These are phyloP conservation scores for Posidonia australis DNA, from an alignment of 106 monocot species.

Conservation along the genomic window DNA sequence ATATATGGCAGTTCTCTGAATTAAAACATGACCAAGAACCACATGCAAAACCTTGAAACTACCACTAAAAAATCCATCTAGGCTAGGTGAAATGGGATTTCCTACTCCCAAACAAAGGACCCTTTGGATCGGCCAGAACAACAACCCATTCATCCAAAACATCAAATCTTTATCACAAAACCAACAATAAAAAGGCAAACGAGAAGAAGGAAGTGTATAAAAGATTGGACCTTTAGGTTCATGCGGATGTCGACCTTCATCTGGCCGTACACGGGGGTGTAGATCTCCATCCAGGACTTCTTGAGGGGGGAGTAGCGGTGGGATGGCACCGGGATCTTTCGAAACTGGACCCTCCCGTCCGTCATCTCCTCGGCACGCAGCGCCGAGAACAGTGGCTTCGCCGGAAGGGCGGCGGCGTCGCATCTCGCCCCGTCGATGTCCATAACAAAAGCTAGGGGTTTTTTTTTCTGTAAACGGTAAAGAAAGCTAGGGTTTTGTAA, in stretches of 20 bases:
- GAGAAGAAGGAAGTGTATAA: too few relatives aligned
- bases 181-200: neutral
- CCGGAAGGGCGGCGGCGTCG: neutral
- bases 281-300: constrained; percentile 79
- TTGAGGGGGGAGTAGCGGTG: constrained; percentile 73
- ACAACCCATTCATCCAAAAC: neutral
- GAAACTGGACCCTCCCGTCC: constrained; percentile 61
- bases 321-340: constrained; percentile 53
- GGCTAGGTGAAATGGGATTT: constrained; percentile 15
- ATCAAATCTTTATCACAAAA: neutral
- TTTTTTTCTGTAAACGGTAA: neutral
- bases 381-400: constrained; percentile 43
- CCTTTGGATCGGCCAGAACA: constrained; percentile 12
- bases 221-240: constrained; percentile 70
- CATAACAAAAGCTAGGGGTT: neutral
- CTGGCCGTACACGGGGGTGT: constrained; percentile 72
- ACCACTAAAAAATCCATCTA: neutral
- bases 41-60: constrained; percentile 7
- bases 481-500: neutral
- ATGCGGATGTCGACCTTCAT: constrained; percentile 95
- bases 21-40: constrained; percentile 3
- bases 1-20: constrained; percentile 9
- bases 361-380: constrained; percentile 68
- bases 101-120: neutral
- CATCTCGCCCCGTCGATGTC: constrained; percentile 12